Evolutionary conservation across 2,329 filamentous ascomycete species (phyloP), one percentile per base, ranked within the genome.

Genomic region (Fusarium sp.): DNA sequence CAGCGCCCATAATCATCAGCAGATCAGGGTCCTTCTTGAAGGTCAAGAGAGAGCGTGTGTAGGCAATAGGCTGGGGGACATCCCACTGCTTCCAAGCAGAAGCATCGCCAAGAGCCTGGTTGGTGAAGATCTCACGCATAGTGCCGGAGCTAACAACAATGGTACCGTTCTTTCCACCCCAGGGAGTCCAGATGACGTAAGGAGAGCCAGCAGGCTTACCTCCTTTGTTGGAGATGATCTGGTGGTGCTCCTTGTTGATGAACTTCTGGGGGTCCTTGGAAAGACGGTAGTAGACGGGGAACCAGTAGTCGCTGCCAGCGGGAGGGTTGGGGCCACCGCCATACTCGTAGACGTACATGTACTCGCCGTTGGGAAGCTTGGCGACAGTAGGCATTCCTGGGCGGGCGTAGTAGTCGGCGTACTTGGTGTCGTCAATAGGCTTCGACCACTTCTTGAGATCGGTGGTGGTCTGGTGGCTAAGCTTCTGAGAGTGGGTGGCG

Each of bases 371-470:
- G 37, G 69, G 89, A 81, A 92, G 83, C 74, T 83, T 74, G 3
- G 85, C 83, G 11, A 92, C 82, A 1, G 86, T 87, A 3, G 90
- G 86, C 91, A 92, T 92, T 52, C 90, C 91, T 0, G 91, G 91
- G 3, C 91, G 87, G 64, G 85, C 87, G 4, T 84, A 86, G 77
- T 91, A 91, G 57, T 82, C 83, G n/a, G 83, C 79, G 71, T 91
- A 90, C 22, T 86, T 81, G 41, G 91, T 89, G 73, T 93, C 90
- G 9, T 74, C 72, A 52, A 91, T 84, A 5, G 86, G 81, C 1
- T 83, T 75, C 20, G 84, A 83, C 90, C 90, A 93, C 18, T 77
- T 86, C 61, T 81, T 78, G 22, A 92, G 82, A 74, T 93, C 88
- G 2, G 79, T 82, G 4, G 87, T 84, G 18, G 83, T 82, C 77